Percentiles rank a stretch among this genome's conserved stretches.
Evolutionary conservation across 768 basidiomycete genomes (phyloP).

Genomic region (Dendrothele bispora): DNA sequence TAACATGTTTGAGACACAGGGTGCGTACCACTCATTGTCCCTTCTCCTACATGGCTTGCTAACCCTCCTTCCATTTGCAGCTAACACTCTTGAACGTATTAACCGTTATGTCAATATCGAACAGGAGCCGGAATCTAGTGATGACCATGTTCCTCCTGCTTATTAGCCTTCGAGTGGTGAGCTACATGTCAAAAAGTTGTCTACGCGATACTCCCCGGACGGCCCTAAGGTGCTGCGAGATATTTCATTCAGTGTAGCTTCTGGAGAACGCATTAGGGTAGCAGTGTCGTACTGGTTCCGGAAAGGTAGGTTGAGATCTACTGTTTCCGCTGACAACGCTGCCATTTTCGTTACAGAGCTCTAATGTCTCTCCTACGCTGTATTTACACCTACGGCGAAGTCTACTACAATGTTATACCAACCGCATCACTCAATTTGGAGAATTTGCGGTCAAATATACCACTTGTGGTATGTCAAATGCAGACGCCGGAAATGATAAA

Average conservation of each 20-base stretch:
- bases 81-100: conserved; percentile 13
- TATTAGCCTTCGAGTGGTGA: conserved; percentile 58
- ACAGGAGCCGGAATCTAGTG: conserved; percentile 33
- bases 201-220: conserved; percentile 45
- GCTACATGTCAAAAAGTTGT: conserved; percentile 49
- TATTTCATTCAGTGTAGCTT: conserved; percentile 47
- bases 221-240: conserved; percentile 51
- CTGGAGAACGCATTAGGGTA: conserved; percentile 59
- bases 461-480: too few species aligned
- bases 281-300: conserved; percentile 41
- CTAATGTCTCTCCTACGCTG: conserved; percentile 55
- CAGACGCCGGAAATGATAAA: too few species aligned
- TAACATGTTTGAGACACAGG: conserved; percentile 21
- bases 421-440: conserved; percentile 53
- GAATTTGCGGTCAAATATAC: conserved; percentile 53
- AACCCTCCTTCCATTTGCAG: neutral
- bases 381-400: conserved; percentile 54
- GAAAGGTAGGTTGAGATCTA: conserved; percentile 31
- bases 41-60: neutral
- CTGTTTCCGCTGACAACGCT: neutral
- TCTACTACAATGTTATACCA: conserved; percentile 53
- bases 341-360: conserved; percentile 35
- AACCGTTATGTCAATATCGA: conserved; percentile 38
- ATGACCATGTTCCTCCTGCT: conserved; percentile 47
- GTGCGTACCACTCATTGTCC: conserved; percentile 5